Base-by-base conservation (phyloP, 2,329 filamentous ascomycete genomes). In the Hysterium pulicare region DNA sequence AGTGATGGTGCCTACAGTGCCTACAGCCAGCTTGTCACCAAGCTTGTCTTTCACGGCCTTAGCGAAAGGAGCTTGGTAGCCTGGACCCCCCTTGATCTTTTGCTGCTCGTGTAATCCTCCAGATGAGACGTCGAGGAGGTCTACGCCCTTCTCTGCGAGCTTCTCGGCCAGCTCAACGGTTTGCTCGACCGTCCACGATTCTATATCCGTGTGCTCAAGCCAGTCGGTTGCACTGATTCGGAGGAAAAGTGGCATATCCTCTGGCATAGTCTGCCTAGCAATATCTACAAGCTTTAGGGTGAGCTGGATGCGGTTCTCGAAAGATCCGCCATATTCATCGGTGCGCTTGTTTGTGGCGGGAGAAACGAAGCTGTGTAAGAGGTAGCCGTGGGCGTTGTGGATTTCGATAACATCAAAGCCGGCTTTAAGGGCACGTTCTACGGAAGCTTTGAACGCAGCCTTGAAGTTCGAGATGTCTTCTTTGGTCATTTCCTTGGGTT, bases 321-420 rank as follows among this genome's bases (percentile, higher is more conserved):
- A 84, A 34, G 71, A 78, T 2, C 84, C 84, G 16, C 84, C 84
- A 53, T 87, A 87, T 43, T 74, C 55, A 57, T 87, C 84, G 0
- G 74, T 85, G 13, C 87, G 76, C 38, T 78, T 70, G 66, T 93
- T 93, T n/a, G 75, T 74, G 0, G 77, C 76, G 0, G 87, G 86
- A 0, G 79, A 82, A 3, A 90, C 46, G 71, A 91, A 93, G 2
- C 72, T 69, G 53, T 83, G 80, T 0, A 91, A 69, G 0, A 93
- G 75, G 59, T 90, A 93, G 1, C 87, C 87, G 56, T 93, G 87
- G 0, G 87, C 88, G 52, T 77, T 79, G 69, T 93, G 88, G 38
- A 94, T 80, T 63, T 94, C 88, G 45, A 94, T 82, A 6, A 83
- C 78, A 59, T 95, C 88, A 37, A 87, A 79, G 0, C 88, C 89